A percentile compares a stretch with the other conserved stretches of the same genome.
These are phyloP conservation scores for Aspergillus flavus DNA, from an alignment of 2,329 filamentous ascomycete species.

Conservation along the genomic window DNA sequence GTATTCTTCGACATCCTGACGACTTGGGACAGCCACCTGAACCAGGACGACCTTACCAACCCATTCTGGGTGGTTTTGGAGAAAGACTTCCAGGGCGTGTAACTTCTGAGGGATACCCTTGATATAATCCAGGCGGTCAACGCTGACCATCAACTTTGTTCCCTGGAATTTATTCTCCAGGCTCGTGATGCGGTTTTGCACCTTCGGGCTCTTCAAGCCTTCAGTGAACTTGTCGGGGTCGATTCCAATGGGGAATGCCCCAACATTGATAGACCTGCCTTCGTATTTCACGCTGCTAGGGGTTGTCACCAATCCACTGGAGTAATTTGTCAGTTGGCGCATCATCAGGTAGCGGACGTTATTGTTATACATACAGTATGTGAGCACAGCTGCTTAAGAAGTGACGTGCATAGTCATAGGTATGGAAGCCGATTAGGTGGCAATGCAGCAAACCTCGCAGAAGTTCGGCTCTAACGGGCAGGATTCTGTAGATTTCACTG, in stretches of 20 bases:
- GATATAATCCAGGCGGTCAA: slow-evolving; percentile 95
- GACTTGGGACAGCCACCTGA: slow-evolving; percentile 87
- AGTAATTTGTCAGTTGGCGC: slow-evolving; percentile 7
- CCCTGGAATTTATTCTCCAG: slow-evolving; percentile 87
- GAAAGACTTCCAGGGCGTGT: slow-evolving; percentile 89
- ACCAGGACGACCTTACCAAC: slow-evolving; percentile 93
- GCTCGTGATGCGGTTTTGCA: slow-evolving; percentile 79
- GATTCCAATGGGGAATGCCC: slow-evolving; percentile 93
- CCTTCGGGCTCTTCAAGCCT: slow-evolving; percentile 76
- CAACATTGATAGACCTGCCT: slow-evolving; percentile 80
- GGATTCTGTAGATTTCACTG: slow-evolving; percentile 90
- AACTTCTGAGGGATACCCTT: slow-evolving; percentile 96
- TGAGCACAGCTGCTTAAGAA: slow-evolving; percentile 91
- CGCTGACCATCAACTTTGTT: slow-evolving; percentile 90
- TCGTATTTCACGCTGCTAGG: slow-evolving; percentile 89
- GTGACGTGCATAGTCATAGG: slow-evolving; percentile 92
- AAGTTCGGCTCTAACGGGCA: slow-evolving; percentile 85
- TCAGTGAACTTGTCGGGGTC: slow-evolving; percentile 93
- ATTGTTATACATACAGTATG: slow-evolving; percentile 63
- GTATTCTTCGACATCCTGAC: slow-evolving; percentile 94
- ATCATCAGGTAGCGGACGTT: slow-evolving; percentile 9
- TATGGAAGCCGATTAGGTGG: slow-evolving; percentile 93
- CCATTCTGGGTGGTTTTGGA: slow-evolving; percentile 94
- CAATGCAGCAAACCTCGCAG: slow-evolving; percentile 83
- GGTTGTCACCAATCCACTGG: slow-evolving; percentile 61